Evolutionary conservation across 192 early-diverging fungal species (phyloP), one percentile per base, ranked within the genome.

Genomic region (Coemansia biformis): DNA sequence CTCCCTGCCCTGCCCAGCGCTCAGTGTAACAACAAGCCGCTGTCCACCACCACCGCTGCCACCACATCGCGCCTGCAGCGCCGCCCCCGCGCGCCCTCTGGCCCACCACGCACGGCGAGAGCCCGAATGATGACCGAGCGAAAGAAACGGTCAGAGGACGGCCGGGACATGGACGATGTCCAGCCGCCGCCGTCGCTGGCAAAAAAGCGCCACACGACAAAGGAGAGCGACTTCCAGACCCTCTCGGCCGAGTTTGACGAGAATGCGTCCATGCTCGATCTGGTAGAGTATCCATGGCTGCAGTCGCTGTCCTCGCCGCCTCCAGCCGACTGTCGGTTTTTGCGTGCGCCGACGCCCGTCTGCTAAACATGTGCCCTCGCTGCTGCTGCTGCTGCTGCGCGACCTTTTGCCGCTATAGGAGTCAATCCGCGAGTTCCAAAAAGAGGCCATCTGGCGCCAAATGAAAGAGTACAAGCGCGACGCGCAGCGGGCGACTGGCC

Each of bases 391-490:
- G 9, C 31, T 24, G 14, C 24, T 26, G 16, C 11, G 12, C 9
- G 10, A 23, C 17, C 10, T 54, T 38, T n/a, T 33, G 21, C 16
- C 8, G 3, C 15, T 50, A 38, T 73, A 73, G 69, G 69, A 61
- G 4, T 50, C 57, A 39, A 73, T 73, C 38, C 69, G 69, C 43
- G 54, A 65, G 45, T 83, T 80, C 48, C 81, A 82, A 63, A 83
- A 83, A 47, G 81, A 83, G 9, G 81, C 81, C 30, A 83, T 83
- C 34, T 83, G 78, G 76, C 57, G 81, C 16, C 78, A 82, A 42
- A 81, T 82, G 53, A 76, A 77, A 76, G 80, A 81, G 38, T 83
- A 83, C 55, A 82, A 79, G 59, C 65, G 81, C 15, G 76, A 82
- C 42, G 56, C 63, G n/a, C 43, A 39, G 16, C 54, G 69, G 24